Evolutionary conservation across 2,329 filamentous ascomycete genomes (phyloP), one percentile per base, ranked within the genome.

Genomic region (Phoma sp.): DNA sequence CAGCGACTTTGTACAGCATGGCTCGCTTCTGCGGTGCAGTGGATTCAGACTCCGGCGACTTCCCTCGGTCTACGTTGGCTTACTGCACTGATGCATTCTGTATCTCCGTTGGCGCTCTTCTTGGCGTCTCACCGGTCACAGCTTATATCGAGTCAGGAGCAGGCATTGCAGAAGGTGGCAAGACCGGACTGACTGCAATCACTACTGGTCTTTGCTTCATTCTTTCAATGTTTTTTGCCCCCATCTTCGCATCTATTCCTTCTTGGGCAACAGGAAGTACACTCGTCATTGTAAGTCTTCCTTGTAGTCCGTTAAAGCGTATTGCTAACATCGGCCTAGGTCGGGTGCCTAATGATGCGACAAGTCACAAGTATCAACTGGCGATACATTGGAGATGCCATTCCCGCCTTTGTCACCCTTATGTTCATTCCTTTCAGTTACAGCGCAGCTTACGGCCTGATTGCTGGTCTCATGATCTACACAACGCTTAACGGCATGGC

Each of bases 221-320:
- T 78, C 84, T 96, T 67, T 88, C 90, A 39, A 85, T 96, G 63
- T 96, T 96, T 81, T 96, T 96, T 71, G 91, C 92, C 0, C 92
- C 92, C 0, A 94, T 96, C 48, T 96, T 96, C 70, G 91, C 92
- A 6, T 94, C 90, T 0, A 95, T 96, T 49, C 92, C 92, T 3
- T 88, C 91, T 0, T 96, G 91, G 90, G 92, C 92, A 3, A 96
- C 91, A 0, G 92, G 92, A 44, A 92, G 89, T 72, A 92, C 92
- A 13, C 82, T 96, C 29, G 83, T 96, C 60, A 84, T 96, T 35
- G 90, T 96, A 64, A 64, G 70, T 56, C n/a, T 36, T 13, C 25
- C 9, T 22, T 9, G 17, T 10, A 4, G 15, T 27, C n/a, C 8
- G 2, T 9, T 40, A 4, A 9, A n/a, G 19, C 24, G 45, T 22